phyloP scores from a whole-genome alignment of 108 stramenopile genomes.

The Cyclotella sp. region DNA sequence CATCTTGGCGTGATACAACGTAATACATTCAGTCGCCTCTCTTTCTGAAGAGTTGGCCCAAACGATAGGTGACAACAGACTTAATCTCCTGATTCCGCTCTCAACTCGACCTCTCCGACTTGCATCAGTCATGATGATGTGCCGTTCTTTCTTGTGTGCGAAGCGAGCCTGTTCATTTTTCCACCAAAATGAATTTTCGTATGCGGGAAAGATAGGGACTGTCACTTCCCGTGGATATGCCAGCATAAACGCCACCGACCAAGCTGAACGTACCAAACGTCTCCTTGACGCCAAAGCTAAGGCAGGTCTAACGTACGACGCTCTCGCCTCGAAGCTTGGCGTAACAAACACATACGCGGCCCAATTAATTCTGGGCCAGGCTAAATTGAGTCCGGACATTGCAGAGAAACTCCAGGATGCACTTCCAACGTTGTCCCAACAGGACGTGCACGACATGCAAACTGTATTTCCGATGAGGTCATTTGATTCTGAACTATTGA shows the following conservation, averaged over 20 bases:
- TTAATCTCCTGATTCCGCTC: no score
- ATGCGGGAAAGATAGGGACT: no score
- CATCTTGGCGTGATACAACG: no score
- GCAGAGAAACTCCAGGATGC: slow-evolving; percentile 61
- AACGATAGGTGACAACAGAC: no score
- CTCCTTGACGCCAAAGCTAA: slow-evolving; percentile 53
- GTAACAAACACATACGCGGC: slow-evolving; percentile 82
- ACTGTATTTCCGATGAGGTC: slow-evolving; percentile 55
- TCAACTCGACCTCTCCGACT: no score
- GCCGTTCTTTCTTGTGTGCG: no score
- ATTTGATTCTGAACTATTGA: slow-evolving; percentile 64
- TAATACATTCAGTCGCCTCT: no score
- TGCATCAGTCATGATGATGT: no score
- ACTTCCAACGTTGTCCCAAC: slow-evolving; percentile 45
- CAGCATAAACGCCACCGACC: slow-evolving; percentile 32
- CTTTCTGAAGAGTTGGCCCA: no score
- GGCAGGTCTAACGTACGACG: slow-evolving; percentile 62
- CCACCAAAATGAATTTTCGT: no score
- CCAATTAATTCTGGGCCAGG: slow-evolving; percentile 72
- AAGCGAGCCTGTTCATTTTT: no score
- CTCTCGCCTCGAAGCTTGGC: slow-evolving; percentile 59
- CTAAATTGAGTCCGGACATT: slow-evolving; percentile 59
- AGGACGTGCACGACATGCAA: slow-evolving; percentile 67
- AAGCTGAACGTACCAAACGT: slow-evolving; percentile 64
- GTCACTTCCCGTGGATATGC: slow-evolving; percentile 7